Conservation (phyloP, 2,329 filamentous ascomycete species). For the Venturia nashicola region DNA sequence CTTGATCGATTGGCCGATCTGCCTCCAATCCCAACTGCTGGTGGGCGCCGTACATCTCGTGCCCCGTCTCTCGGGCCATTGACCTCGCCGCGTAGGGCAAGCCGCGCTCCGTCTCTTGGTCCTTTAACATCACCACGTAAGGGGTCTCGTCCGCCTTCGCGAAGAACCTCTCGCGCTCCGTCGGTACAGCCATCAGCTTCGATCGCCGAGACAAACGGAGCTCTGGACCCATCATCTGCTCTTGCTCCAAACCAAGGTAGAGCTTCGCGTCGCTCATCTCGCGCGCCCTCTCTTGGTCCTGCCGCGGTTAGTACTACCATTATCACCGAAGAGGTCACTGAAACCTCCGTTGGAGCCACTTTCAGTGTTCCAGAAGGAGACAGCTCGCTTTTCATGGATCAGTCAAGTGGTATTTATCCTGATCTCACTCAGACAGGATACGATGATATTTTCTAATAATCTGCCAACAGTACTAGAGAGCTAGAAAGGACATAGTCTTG, state of each 20-base stretch:
- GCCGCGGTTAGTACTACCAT: neutral
- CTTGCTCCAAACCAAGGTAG: neutral
- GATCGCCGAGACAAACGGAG: neutral
- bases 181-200: neutral
- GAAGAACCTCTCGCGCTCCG: neutral
- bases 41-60: neutral
- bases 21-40: conserved; percentile 1
- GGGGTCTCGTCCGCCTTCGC: conserved; percentile 1
- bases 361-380: conserved; percentile 4
- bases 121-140: conserved; percentile 1
- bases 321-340: neutral
- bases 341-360: neutral
- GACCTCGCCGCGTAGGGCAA: neutral
- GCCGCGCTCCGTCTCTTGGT: neutral
- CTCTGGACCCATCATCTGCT: neutral
- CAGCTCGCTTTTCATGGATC: conserved; percentile 4
- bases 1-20: conserved; percentile 5
- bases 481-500: too few relatives aligned
- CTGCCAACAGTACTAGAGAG: too few relatives aligned
- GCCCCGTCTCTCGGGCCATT: neutral
- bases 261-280: conserved; percentile 2
- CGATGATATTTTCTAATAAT: neutral
- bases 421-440: neutral
- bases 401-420: neutral
- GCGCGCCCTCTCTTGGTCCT: neutral